phyloP scores from a whole-genome alignment of 352 stramenopile species.

The Globisporangium uncinulatum region DNA sequence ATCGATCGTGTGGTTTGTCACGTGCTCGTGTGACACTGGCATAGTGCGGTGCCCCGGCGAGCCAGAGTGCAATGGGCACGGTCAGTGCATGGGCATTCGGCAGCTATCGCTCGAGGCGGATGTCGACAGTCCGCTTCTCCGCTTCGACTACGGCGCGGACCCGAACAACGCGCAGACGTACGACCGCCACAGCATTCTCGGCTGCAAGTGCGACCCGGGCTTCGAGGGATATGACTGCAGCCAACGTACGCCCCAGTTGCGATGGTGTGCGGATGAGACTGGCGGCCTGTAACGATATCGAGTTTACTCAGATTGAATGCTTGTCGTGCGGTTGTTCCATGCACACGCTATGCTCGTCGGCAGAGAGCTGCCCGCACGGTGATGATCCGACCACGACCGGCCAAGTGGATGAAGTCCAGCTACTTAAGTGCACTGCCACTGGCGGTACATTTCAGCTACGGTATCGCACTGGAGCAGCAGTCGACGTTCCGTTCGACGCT shows the following conservation, averaged over 20 bases:
- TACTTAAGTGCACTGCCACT: conserved; percentile 56
- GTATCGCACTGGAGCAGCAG: conserved; percentile 46
- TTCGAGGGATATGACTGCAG: conserved; percentile 90
- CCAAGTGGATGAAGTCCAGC: conserved; percentile 83
- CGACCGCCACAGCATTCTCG: conserved; percentile 71
- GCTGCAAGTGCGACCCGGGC: conserved; percentile 88
- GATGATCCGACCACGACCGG: conserved; percentile 79
- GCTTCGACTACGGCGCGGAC: conserved; percentile 62
- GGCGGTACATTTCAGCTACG: conserved; percentile 54
- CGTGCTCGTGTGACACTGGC: neutral
- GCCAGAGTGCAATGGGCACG: conserved; percentile 56
- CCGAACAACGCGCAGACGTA: conserved; percentile 70
- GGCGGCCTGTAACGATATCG: neutral
- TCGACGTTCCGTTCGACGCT: conserved; percentile 53
- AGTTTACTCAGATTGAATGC: too few relatives aligned
- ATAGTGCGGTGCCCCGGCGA: conserved; percentile 61
- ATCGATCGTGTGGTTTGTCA: too few relatives aligned
- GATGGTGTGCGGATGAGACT: neutral
- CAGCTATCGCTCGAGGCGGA: conserved; percentile 59
- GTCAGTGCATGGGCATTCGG: conserved; percentile 67
- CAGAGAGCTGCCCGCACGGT: conserved; percentile 78
- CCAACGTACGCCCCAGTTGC: conserved; percentile 26
- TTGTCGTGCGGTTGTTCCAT: too few relatives aligned
- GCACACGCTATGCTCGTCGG: neutral
- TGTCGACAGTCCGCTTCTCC: conserved; percentile 35